Percentiles rank a stretch among this genome's conserved stretches.
phyloP scores from a whole-genome alignment of 192 early-diverging fungal species.

The Umbelopsis ramanniana region DNA sequence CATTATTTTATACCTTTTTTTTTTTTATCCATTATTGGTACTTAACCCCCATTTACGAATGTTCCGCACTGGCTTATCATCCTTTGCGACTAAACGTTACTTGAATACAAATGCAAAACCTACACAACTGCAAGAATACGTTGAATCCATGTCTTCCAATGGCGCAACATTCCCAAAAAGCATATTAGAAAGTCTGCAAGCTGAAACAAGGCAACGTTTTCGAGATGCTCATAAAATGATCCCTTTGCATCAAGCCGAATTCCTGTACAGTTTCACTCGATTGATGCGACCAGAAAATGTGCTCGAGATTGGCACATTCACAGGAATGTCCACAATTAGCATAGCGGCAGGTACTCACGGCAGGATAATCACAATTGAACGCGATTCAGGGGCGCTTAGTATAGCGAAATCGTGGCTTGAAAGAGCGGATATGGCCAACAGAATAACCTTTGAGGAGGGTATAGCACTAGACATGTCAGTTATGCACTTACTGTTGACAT shows the following conservation, averaged over 20 bases:
- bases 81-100: conserved; percentile 6
- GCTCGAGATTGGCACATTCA: conserved; percentile 74
- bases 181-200: background rate
- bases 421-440: conserved; percentile 36
- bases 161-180: background rate
- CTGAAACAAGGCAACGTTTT: background rate
- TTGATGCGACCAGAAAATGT: conserved; percentile 54
- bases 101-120: conserved; percentile 19
- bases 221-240: conserved; percentile 5
- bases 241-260: background rate
- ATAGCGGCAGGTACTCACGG: conserved; percentile 62
- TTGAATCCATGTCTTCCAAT: background rate
- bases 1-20: too few species aligned
- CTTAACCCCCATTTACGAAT: background rate
- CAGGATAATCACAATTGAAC: conserved; percentile 57
- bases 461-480: conserved; percentile 45
- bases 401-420: conserved; percentile 51
- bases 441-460: conserved; percentile 50
- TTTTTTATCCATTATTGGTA: too few species aligned
- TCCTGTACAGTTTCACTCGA: background rate
- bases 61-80: background rate
- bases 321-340: conserved; percentile 65
- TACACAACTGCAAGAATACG: conserved; percentile 2
- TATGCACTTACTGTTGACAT: conserved; percentile 25
- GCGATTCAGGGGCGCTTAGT: conserved; percentile 50